phyloP scores from a whole-genome alignment of 2,329 filamentous ascomycete genomes.

The Hypoxylon rubiginosum region DNA sequence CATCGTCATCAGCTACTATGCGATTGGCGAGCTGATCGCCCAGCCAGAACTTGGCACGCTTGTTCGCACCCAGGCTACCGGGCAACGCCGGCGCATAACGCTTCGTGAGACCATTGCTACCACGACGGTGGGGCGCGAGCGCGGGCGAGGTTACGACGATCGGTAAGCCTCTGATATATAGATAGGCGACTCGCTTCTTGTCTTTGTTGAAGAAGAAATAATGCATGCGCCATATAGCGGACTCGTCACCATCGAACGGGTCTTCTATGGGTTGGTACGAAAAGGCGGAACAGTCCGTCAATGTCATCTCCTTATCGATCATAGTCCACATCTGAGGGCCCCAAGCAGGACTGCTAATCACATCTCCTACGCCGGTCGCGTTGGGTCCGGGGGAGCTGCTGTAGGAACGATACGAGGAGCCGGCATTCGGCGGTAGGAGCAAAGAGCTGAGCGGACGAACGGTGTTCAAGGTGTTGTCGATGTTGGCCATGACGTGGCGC shows the following conservation, averaged over 20 bases:
- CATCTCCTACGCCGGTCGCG: conserved; percentile 56
- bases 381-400: conserved; percentile 55
- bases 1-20: conserved; percentile 61
- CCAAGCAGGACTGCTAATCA: conserved; percentile 75
- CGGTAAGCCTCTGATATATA: conserved; percentile 91
- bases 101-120: conserved; percentile 49
- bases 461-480: conserved; percentile 90
- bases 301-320: conserved; percentile 93
- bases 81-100: conserved; percentile 49
- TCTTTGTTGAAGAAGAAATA: conserved; percentile 98
- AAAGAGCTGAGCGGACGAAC: conserved; percentile 74
- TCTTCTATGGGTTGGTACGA: conserved; percentile 91
- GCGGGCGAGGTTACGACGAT: conserved; percentile 66
- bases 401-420: conserved; percentile 57
- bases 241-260: conserved; percentile 91
- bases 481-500: conserved; percentile 83
- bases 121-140: conserved; percentile 48
- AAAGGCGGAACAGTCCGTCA: conserved; percentile 90
- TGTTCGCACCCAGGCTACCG: conserved; percentile 70
- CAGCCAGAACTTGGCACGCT: conserved; percentile 90
- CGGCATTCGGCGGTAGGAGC: conserved; percentile 53
- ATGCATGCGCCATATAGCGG: conserved; percentile 93
- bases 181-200: conserved; percentile 91
- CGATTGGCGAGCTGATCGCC: conserved; percentile 72
- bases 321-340: conserved; percentile 91